Evolutionary conservation across 345 rosid genomes (phyloP), one percentile per base, ranked within the genome.

Genomic region (Salix viminalis): DNA sequence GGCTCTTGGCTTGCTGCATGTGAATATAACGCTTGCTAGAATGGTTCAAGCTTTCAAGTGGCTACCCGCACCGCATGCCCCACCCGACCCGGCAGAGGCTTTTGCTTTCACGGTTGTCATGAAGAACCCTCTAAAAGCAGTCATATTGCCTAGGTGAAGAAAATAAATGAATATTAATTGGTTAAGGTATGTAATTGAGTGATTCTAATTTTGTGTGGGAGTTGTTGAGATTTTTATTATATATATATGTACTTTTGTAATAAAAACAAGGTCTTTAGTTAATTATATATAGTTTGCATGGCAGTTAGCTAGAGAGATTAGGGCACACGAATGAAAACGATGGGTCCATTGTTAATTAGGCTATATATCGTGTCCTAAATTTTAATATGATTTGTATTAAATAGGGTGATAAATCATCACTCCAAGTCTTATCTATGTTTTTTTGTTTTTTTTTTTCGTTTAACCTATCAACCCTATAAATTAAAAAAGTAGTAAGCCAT

Each of bases 21-120:
- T 73, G 15, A 67, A 88, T 54, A 61, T 95, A 87, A 66, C 91
- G 90, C 85, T 93, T 36, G 99, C 99, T 16, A 90, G 84, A 86
- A 95, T 91, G 99, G 80, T 93, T 41, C 99, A 89, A 60, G 87
- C 90, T 14, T 95, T 81, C 80, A 87, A 85, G 74, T 95, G 98
- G 99, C 32, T 90, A 11, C 92, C 93, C 13, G 82, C 81, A 42
- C 87, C 97, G 5, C 86, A 72, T 8, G 7, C 65, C 62, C 91
- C 93, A 71, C 99, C 98, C 52, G 96, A 91, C 87, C 91, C 91
- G 75, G 77, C 89, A 12, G 96, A 95, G 93, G 85, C 94, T 18
- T 95, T 88, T 24, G 96, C 98, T 21, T 95, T 95, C 76, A 95
- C 99, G 0, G 98, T 95, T 26, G 93, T 95, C 44, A 91, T 93